Base-by-base conservation (phyloP, 2,329 filamentous ascomycete genomes). In the Fusarium miscanthi region DNA sequence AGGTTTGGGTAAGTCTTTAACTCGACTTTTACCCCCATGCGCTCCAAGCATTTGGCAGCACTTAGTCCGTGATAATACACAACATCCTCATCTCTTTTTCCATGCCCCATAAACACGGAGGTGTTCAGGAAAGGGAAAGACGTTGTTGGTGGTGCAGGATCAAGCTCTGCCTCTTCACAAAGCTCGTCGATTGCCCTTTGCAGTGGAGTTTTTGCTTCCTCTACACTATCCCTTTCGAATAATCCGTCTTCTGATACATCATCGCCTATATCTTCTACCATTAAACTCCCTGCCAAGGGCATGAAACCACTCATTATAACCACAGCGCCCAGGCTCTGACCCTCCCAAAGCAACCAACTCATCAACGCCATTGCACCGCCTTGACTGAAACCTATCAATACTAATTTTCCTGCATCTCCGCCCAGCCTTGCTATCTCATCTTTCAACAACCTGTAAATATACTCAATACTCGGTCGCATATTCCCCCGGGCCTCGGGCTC, bases 381-480 rank as follows among this genome's bases (percentile, higher is more conserved):
- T 69, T 89, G 87, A 53, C 88, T 89, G 23, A 89, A 76, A 0
- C 87, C 87, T 42, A 85, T 84, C 0, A 89, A 67, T 3, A 87
- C 76, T 1, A 89, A 76, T 45, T 82, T 84, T 17, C 70, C 57
- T 1, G 79, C 69, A 7, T 84, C 83, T 0, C 79, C 80, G 0
- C 52, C 53, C 0, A 88, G 62, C 0, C 75, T n/a, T 2, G 57
- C 73, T 2, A 82, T 78, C 65, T 87, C 85, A 0, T 64, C 45
- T 7, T 63, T 57, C 2, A 87, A 14, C 2, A 87, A 66, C 0
- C 37, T 69, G 42, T 85, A 83, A 0, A 88, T 53, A 60, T 82
- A 83, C 13, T 70, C 70, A 6, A 80, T 78, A 6, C 83, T 85
- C n/a, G 85, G 82, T 1, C 79, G 75, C 52, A 89, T 80, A 16